Evolutionary conservation across 345 rosid species (phyloP), one percentile per base, ranked within the genome.

Genomic region (Reutealis trisperma): DNA sequence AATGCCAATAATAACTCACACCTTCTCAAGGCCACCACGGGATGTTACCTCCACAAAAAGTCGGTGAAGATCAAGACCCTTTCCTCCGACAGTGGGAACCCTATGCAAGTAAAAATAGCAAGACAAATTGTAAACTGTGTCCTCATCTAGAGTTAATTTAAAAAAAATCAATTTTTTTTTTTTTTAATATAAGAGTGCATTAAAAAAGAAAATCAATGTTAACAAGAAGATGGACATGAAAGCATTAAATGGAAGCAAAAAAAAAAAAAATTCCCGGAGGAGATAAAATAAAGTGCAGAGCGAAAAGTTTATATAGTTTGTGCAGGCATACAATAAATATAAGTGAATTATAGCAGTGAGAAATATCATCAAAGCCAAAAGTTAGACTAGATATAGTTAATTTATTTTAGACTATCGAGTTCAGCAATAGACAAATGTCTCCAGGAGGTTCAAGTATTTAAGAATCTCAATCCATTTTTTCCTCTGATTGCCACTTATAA

Each of bases 71-170:
- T 95, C 96, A 37, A 93, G 91, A 77, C 79, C 82, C 70, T 66
- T 86, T 74, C 97, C 97, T 75, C 98, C 99, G 12, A 95, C 96
- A 11, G 89, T 89, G 64, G 97, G 99, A 88, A 92, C 81, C 89
- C 97, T 92, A 65, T 51, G 59, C 82, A 80, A 34, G 19, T 70
- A 52, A 64, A 77, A 75, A 22, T 42, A 63, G 63, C 19, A 68
- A 52, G n/a, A 15, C 30, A 47, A n/a, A 47, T 19, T n/a, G 13
- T 32, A 30, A 70, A 34, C 16, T 7, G 13, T 30, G n/a, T 41
- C 52, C 7, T 61, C 60, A 62, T 52, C 30, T 52, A 63, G 27
- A 64, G 2, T 67, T 67, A 12, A 8, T 51, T 49, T 22, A 45
- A n/a, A 2, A 37, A 45, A 16, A 44, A 54, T 34, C 19, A 8